Percentiles rank a stretch among this genome's conserved stretches.
These are phyloP conservation scores for Canavalia gladiata DNA, from an alignment of 306 rosid species.

Conservation along the genomic window DNA sequence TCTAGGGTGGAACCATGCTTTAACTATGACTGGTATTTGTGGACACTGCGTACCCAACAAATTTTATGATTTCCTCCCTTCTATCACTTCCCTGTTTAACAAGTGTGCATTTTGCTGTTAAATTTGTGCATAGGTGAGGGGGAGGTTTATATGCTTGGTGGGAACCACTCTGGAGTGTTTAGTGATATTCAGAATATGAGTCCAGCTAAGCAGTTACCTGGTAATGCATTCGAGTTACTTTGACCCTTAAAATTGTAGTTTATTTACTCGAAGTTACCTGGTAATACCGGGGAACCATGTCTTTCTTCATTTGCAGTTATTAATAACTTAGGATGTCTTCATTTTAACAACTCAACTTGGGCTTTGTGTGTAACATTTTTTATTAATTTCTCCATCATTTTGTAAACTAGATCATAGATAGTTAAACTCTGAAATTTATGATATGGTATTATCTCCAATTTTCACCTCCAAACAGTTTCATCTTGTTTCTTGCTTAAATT, in stretches of 20 bases:
- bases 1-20: slow-evolving; percentile 92
- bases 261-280: not conserved
- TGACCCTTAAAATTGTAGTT: slow-evolving; percentile 8
- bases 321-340: no score
- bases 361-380: not conserved
- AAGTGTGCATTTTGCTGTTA: slow-evolving; percentile 20
- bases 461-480: no score
- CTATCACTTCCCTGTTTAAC: slow-evolving; percentile 25
- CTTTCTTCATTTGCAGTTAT: no score
- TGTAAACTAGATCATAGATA: no score
- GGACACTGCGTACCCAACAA: slow-evolving; percentile 1
- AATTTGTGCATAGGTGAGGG: slow-evolving; percentile 60
- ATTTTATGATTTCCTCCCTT: not conserved
- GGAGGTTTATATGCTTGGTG: slow-evolving; percentile 80
- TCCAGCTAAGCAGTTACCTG: slow-evolving; percentile 51
- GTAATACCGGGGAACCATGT: no score
- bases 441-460: no score
- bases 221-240: slow-evolving; percentile 55
- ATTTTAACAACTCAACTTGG: no score
- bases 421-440: no score
- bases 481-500: not conserved
- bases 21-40: slow-evolving; percentile 71
- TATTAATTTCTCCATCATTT: not conserved
- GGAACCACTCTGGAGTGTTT: slow-evolving; percentile 80
- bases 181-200: slow-evolving; percentile 54